Evolutionary conservation across 2,329 filamentous ascomycete genomes (phyloP), one percentile per base, ranked within the genome.

Genomic region (Aspergillus brasiliensis): DNA sequence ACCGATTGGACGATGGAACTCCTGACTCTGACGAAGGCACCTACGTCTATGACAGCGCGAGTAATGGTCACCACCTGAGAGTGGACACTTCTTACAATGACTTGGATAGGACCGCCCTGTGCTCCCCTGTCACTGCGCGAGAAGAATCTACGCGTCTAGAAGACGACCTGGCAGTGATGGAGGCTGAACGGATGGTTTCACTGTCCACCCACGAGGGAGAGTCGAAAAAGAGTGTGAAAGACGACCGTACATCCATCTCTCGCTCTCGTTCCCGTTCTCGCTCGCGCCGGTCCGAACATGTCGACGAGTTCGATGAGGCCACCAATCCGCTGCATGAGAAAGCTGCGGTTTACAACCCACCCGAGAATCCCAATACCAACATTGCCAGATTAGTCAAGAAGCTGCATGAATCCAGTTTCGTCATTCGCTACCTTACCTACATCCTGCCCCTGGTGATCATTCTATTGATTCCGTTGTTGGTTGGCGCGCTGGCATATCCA

Each of bases 371-470:
- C 2, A 81, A 81, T 10, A 89, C 83, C 10, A 84, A 78, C 13
- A 74, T 91, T 25, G 86, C 86, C 47, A 86, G 84, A 62, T 82
- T 88, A 60, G 83, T 91, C 71, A 89, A 88, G 69, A 82, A 80
- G 69, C 73, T 88, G 58, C 90, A 88, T 72, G 81, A 82, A 59
- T 91, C 85, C 2, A 88, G 84, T 65, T 87, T 86, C 65, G 73
- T 91, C 34, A 75, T 91, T 51, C 83, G 90, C 48, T 92, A 91
- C 70, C 83, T 91, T 67, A 85, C 86, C 21, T 92, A 92, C 71
- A 90, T 91, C 65, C 77, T 83, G 1, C 90, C 90, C 0, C 59
- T 91, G 10, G 83, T 86, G 2, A 64, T 86, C 11, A 73, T 92
- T 5, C 78, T 92, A 5, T 78, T 91, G 40, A 85, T 91, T 49